Evolutionary conservation across 306 rosid genomes (phyloP), one percentile per base, ranked within the genome.

Genomic region (Gastrolobium villosum): DNA sequence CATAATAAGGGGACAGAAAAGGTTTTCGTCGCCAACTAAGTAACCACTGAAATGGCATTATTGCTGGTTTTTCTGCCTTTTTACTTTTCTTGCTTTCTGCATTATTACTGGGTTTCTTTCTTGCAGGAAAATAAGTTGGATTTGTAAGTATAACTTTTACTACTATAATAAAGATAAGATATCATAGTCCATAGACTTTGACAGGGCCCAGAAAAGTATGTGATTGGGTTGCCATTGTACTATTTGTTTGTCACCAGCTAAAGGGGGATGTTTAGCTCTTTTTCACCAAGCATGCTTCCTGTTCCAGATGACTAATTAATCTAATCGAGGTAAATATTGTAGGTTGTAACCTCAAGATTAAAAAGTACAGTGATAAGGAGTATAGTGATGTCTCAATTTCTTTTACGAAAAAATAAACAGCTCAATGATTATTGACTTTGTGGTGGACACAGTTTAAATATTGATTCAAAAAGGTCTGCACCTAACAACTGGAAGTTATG

Each of bases 11-110:
- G 70, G 26, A 55, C 36, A 62, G 46, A 50, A 28, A 41, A 76
- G 69, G 70, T 48, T 37, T 34, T 75, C 10, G 26, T 76, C 52
- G 79, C 80, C 82, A 80, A 84, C 82, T 43, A 84, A 75, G 60
- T 80, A 53, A 44, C 82, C 87, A 84, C 80, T 84, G 72, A 84
- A 67, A 61, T 41, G 77, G 31, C 46, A 57, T 79, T 70, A 52
- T 82, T 76, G 78, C 74, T 72, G 61, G 50, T 59, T 68, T 75
- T 68, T 53, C 66, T 62, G 72, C 73, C 59, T 70, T 69, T 26
- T 70, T 49, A 8, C 73, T 74, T 75, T 61, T 55, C 70, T 49
- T 40, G 36, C 56, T 52, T 67, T 70, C 37, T 65, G 52, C 53
- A 36, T 61, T 7, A 48, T 59, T 53, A 30, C 65, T 39, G 65